Evolutionary conservation across 2,329 filamentous ascomycete species (phyloP), one percentile per base, ranked within the genome.

Genomic region (Geosmithia putterillii): DNA sequence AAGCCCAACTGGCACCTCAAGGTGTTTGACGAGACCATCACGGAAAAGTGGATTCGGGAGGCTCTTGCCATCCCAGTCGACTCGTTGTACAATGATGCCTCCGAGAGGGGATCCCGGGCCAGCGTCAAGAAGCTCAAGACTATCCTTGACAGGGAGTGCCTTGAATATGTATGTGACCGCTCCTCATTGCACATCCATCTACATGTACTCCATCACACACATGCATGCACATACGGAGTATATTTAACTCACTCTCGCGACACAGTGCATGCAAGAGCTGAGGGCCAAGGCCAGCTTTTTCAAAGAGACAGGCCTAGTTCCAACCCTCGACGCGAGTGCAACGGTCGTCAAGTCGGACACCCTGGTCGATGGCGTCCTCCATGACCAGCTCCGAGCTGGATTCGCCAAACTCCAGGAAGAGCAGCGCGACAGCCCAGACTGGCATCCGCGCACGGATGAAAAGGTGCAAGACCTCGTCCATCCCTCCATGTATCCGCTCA

Each of bases 391-490:
- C 0, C 47, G 40, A 0, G 8, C 22, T 6, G 51, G 48, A 1
- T 52, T 57, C n/a, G 25, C 14, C 0, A 47, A 44, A 23, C 47
- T 57, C 0, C 40, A 44, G n/a, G 41, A 47, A 0, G 52, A 51
- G 1, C 53, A 54, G 10, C 42, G 42, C 10, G 43, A 45, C 0
- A 19, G 45, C 1, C 53, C 32, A 20, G 76, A 78, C 51, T 79
- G 69, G 64, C 71, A 80, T 55, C 76, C 76, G 0, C 58, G 64
- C 3, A 72, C 69, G 0, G 56, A 73, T 25, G 53, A 61, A 1
- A 66, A 63, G 46, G 71, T 81, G 2, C 65, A 73, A 1, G 66
- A 80, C 49, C 57, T 78, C 1, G 62, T 81, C 6, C 67, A 80
- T 48, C 73, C 74, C 3, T 76, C 71, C 0, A 46, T 50, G 44